Evolutionary conservation across 225 moss, liverwort and hornwort genomes (phyloP).

Genomic region (Pleurozium schreberi): DNA sequence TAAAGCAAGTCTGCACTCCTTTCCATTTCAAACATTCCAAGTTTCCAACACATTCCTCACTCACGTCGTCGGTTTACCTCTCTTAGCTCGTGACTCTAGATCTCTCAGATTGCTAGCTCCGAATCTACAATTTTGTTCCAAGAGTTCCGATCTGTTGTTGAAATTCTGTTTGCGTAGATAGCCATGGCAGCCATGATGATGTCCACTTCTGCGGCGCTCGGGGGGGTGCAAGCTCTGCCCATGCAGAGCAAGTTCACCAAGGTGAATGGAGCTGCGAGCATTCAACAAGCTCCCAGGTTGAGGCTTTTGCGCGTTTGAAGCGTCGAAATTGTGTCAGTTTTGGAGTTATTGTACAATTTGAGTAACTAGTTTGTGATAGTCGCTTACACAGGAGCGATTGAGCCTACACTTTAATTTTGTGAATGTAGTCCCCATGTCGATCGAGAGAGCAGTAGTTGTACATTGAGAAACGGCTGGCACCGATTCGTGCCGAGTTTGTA

Average conservation of each 20-base stretch:
- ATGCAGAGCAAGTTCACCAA: not conserved
- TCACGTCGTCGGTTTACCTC: too few species aligned
- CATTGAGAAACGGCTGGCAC: not conserved
- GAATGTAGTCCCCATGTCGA: too few species aligned
- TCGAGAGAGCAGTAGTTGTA: not conserved
- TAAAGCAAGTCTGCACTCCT: not conserved
- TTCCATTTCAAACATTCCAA: too few species aligned
- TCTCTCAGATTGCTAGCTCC: too few species aligned
- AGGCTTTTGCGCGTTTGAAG: not conserved
- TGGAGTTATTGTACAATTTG: not conserved
- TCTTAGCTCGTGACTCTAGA: too few species aligned
- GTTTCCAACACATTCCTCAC: too few species aligned
- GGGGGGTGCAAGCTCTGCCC: not conserved
- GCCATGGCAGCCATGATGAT: slow-evolving; percentile 11
- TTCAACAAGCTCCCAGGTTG: not conserved
- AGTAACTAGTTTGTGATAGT: too few species aligned
- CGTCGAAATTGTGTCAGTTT: not conserved
- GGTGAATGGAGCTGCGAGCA: not conserved
- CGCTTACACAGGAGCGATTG: not conserved
- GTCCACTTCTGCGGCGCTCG: not conserved
- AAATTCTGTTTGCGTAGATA: too few species aligned
- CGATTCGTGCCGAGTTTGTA: not conserved
- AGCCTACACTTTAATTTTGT: not conserved
- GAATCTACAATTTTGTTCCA: too few species aligned
- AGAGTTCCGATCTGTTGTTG: too few species aligned